Percentiles rank a stretch among this genome's conserved stretches.
Conservation (phyloP, 805 yeast genomes). For the Ogataea neopini region DNA sequence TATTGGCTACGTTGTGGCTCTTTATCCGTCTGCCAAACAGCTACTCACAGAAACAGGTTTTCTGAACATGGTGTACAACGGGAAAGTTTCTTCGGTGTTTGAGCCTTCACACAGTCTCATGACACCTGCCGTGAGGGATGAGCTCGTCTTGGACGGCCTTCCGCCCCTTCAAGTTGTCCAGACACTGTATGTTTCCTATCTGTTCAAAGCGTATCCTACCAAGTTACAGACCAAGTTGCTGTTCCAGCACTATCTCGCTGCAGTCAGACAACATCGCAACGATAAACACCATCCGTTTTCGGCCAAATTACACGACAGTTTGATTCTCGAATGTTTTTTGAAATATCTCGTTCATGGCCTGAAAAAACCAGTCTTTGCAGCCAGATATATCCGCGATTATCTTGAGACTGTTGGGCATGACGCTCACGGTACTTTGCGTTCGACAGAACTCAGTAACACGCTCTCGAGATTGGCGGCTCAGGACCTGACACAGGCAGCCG, state of each 20-base stretch:
- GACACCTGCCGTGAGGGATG: constrained; percentile 18
- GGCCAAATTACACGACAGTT: constrained; percentile 15
- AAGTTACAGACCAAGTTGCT: constrained; percentile 14
- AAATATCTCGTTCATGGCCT: constrained; percentile 9
- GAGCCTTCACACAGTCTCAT: constrained; percentile 10
- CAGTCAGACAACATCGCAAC: neutral
- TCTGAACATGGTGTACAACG: constrained; percentile 17
- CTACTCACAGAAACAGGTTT: constrained; percentile 13
- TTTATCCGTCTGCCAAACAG: constrained; percentile 14
- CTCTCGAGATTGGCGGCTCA: constrained; percentile 14
- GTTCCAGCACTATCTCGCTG: constrained; percentile 11
- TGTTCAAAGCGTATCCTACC: constrained; percentile 9
- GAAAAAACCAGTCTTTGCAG: constrained; percentile 16
- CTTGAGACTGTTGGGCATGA: neutral
- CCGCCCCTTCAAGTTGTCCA: constrained; percentile 13
- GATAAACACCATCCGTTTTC: constrained; percentile 22
- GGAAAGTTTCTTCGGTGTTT: constrained; percentile 5
- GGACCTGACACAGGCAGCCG: constrained; percentile 15
- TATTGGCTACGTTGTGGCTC: constrained; percentile 14
- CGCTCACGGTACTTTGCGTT: constrained; percentile 8
- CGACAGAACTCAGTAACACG: constrained; percentile 8
- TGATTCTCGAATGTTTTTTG: constrained; percentile 23
- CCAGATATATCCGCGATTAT: constrained; percentile 10
- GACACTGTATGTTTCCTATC: constrained; percentile 9
- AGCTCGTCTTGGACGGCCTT: constrained; percentile 7